These are phyloP conservation scores for Umbilicaria muhlenbergii DNA, from an alignment of 495 filamentous ascomycete genomes.

Conservation along the genomic window DNA sequence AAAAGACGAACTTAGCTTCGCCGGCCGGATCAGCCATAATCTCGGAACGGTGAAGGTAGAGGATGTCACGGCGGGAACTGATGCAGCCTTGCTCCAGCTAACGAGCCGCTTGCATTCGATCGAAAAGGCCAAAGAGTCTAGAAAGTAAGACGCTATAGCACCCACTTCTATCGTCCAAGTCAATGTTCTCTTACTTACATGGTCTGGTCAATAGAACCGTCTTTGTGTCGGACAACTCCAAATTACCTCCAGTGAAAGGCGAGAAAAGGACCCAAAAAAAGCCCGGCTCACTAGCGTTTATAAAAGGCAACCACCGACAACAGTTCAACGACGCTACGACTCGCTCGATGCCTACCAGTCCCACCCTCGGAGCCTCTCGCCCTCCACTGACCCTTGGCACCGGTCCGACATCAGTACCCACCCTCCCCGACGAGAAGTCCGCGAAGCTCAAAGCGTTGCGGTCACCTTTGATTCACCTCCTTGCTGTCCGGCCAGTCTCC, in stretches of 20 bases:
- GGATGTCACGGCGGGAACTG: conserved; percentile 33
- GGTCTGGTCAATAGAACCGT: conserved; percentile 18
- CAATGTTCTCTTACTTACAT: conserved; percentile 16
- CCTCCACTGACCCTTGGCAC: conserved; percentile 26
- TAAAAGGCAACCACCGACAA: conserved; percentile 25
- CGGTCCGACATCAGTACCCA: conserved; percentile 31
- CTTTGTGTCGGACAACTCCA: conserved; percentile 15
- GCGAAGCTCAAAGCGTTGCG: conserved; percentile 36
- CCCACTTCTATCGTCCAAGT: background rate
- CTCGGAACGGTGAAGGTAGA: conserved; percentile 40
- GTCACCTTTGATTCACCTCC: conserved; percentile 53
- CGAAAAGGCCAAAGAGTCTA: conserved; percentile 36
- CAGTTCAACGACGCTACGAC: conserved; percentile 24
- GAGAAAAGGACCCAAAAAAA: conserved; percentile 15
- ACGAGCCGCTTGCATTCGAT: conserved; percentile 34
- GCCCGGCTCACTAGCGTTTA: conserved; percentile 19
- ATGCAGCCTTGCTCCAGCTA: conserved; percentile 38
- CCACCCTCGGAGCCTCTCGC: conserved; percentile 33
- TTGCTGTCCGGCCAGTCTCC: conserved; percentile 46
- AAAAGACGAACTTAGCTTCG: conserved; percentile 32
- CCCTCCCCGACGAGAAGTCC: conserved; percentile 35
- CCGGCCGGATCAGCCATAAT: conserved; percentile 38
- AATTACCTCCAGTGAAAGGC: conserved; percentile 14
- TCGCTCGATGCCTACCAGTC: conserved; percentile 49
- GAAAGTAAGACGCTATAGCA: conserved; percentile 20